Evolutionary conservation across 2,329 filamentous ascomycete genomes (phyloP).

Genomic region (Claviceps citrina): DNA sequence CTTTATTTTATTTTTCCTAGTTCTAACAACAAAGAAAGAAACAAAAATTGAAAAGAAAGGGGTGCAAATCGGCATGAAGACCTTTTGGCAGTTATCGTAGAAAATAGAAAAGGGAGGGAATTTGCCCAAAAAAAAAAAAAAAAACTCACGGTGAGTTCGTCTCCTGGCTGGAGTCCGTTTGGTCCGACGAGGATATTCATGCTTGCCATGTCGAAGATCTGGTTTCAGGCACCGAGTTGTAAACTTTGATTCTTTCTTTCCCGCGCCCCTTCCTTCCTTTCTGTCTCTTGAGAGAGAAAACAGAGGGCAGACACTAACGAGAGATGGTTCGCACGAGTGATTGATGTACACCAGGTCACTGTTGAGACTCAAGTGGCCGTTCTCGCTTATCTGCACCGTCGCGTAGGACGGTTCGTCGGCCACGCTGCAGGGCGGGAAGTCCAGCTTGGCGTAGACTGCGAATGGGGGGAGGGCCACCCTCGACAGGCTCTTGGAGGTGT

Average conservation of each 20-base stretch:
- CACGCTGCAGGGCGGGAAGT: constrained; percentile 46
- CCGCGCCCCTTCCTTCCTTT: not conserved
- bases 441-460: constrained; percentile 49
- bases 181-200: constrained; percentile 43
- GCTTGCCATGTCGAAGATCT: constrained; percentile 46
- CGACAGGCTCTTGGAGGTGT: constrained; percentile 45
- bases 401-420: constrained; percentile 43
- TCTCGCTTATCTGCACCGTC: constrained; percentile 43
- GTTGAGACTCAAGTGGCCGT: constrained; percentile 46
- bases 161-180: constrained; percentile 35
- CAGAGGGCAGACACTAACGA: constrained; percentile 29
- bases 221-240: too few relatives aligned
- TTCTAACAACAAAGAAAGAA: too few relatives aligned
- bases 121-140: too few relatives aligned
- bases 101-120: too few relatives aligned
- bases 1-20: too few relatives aligned
- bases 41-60: too few relatives aligned
- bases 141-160: constrained; percentile 39
- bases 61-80: too few relatives aligned
- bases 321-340: constrained; percentile 50
- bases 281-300: not conserved
- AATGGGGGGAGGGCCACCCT: constrained; percentile 41
- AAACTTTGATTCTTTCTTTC: not conserved
- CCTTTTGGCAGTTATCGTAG: too few relatives aligned
- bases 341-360: constrained; percentile 53